Evolutionary conservation across 306 rosid genomes (phyloP).

Genomic region (Abrus precatorius): DNA sequence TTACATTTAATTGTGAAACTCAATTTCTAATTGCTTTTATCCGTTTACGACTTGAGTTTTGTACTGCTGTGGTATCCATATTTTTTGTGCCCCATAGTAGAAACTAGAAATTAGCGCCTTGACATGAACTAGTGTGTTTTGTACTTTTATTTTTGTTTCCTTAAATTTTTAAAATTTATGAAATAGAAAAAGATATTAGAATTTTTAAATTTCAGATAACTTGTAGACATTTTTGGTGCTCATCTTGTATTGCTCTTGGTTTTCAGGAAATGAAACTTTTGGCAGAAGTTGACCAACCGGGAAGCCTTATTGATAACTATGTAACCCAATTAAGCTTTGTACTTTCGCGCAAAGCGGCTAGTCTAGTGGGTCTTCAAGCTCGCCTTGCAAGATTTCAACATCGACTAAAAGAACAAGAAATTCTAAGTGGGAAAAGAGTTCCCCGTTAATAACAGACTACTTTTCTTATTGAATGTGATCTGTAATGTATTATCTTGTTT

Average conservation of each 20-base stretch:
- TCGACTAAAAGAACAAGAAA: slow-evolving; percentile 92
- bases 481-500: slow-evolving; percentile 32
- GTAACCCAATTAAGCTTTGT: slow-evolving; percentile 92
- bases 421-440: slow-evolving; percentile 86
- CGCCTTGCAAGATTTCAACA: slow-evolving; percentile 99
- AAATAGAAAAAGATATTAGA: neutral
- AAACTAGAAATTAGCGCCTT: slow-evolving; percentile 13
- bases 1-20: neutral
- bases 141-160: neutral
- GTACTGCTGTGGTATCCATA: neutral
- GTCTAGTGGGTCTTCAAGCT: slow-evolving; percentile 96
- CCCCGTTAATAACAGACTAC: slow-evolving; percentile 69
- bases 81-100: neutral
- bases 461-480: slow-evolving; percentile 47
- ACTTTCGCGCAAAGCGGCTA: slow-evolving; percentile 96
- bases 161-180: neutral
- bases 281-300: slow-evolving; percentile 98
- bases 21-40: slow-evolving; percentile 13
- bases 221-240: neutral
- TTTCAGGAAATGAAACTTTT: slow-evolving; percentile 93
- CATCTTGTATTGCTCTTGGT: slow-evolving; percentile 39
- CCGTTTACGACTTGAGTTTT: slow-evolving; percentile 7
- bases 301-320: slow-evolving; percentile 91
- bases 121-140: slow-evolving; percentile 3
- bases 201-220: slow-evolving; percentile 13